Base-by-base conservation (phyloP, 148 eudicot genomes). In the Amaranthus palmeri region DNA sequence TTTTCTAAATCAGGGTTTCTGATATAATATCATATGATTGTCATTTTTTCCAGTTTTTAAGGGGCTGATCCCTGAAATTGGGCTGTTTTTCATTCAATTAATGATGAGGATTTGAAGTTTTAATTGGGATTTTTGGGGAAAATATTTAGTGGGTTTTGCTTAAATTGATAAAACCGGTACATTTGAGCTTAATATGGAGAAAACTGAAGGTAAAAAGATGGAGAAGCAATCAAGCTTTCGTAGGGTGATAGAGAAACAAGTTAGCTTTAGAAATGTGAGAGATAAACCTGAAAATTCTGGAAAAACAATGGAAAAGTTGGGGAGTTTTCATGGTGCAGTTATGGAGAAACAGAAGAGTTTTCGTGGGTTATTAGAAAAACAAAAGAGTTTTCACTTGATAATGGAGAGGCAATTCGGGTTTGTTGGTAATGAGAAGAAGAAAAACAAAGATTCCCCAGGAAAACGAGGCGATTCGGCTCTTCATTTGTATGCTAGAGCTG, bases 401-500 rank as follows among this genome's bases (percentile, higher is more conserved):
- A 83, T 86, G 90, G 96, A 88, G 85, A 85, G 93, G 61, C 97
- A 92, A 50, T 68, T 92, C 57, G 90, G 93, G 59, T 81, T 92
- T 66, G 96, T 87, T 11, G 96, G 88, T 18, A 14, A 55, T 66
- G 93, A 88, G 71, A 83, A 80, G 77, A 95, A 76, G 81, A 89
- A 76, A 76, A 73, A 76, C 70, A 92, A 86, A 60, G 97, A 92
- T 8, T 96, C 99, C 0, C 99, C 99, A 0, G 99, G 97, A 17
- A 96, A 92, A 65, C 75, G 96, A 10, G 99, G 99, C 4, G 99
- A 96, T 71, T 67, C 87, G 10, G 90, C 86, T 5, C 86, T 96
- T 72, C 99, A 96, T 84, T 81, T 92, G 78, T 92, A 85, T 48
- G 96, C 88, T 9, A 81, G 99, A 81, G 88, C 84, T 1, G 97